A percentile compares a stretch with the other conserved stretches of the same genome.
These are phyloP conservation scores for Phytophthora foliorum DNA, from an alignment of 352 stramenopile species.

Conservation along the genomic window DNA sequence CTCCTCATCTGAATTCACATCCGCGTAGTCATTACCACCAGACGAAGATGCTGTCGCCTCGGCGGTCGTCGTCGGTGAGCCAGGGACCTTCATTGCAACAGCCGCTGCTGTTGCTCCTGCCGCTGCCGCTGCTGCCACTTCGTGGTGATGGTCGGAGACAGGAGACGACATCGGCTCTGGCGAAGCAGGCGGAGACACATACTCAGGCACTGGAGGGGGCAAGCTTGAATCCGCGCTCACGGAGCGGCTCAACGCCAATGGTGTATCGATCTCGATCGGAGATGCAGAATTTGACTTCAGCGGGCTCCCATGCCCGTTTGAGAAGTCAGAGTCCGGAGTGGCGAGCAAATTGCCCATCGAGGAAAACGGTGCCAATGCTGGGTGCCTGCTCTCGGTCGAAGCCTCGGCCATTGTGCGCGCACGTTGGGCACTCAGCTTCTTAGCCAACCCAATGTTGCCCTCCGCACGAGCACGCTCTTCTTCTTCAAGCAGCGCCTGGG, in stretches of 20 bases:
- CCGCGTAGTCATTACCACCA: conserved; percentile 76
- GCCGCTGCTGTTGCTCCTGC: conserved; percentile 12
- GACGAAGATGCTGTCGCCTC: conserved; percentile 44
- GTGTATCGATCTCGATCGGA: conserved; percentile 22
- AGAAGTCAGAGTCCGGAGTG: conserved; percentile 22
- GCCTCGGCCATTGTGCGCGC: conserved; percentile 77
- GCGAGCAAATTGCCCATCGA: conserved; percentile 56
- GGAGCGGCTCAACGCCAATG: conserved; percentile 49
- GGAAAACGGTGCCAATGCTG: conserved; percentile 48
- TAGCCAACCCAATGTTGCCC: conserved; percentile 76
- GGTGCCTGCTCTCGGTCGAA: conserved; percentile 44
- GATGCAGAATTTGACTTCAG: conserved; percentile 30
- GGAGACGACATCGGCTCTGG: conserved; percentile 33
- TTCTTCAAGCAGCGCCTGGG: conserved; percentile 80
- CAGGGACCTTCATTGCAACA: conserved; percentile 29
- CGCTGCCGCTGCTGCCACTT: conserved; percentile 24
- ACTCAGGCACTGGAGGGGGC: conserved; percentile 34
- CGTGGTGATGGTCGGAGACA: conserved; percentile 21
- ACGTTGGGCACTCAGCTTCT: conserved; percentile 85
- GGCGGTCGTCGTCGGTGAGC: conserved; percentile 44
- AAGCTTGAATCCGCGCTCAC: conserved; percentile 46
- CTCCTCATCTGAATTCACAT: conserved; percentile 85
- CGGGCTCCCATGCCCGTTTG: conserved; percentile 38
- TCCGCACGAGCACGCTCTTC: conserved; percentile 84
- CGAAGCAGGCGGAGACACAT: conserved; percentile 21